These are phyloP conservation scores for Maudiozyma serrabonitensis DNA, from an alignment of 805 yeast species.

Conservation along the genomic window DNA sequence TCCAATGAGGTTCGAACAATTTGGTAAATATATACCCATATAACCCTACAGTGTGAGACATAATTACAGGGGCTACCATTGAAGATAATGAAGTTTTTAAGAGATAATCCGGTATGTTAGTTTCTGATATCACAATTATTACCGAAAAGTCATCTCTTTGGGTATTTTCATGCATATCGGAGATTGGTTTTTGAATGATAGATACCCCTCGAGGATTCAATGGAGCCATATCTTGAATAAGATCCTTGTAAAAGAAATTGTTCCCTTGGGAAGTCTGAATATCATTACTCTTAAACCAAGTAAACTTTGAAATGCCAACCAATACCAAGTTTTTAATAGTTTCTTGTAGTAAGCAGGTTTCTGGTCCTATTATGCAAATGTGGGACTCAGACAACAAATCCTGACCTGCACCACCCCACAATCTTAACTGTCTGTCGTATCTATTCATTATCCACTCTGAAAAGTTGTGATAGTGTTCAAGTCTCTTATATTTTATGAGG, in stretches of 20 bases:
- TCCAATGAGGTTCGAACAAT: slow-evolving; percentile 45
- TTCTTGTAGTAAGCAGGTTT: slow-evolving; percentile 54
- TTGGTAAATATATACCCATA: slow-evolving; percentile 51
- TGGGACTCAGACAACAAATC: slow-evolving; percentile 43
- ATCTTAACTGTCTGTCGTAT: slow-evolving; percentile 79
- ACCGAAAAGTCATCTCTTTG: slow-evolving; percentile 20
- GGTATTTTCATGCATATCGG: background rate
- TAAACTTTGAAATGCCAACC: slow-evolving; percentile 50
- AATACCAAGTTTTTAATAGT: slow-evolving; percentile 66
- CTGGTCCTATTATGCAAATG: slow-evolving; percentile 53
- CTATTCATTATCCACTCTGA: slow-evolving; percentile 29
- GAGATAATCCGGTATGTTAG: background rate
- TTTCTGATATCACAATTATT: background rate
- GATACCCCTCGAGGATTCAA: slow-evolving; percentile 1
- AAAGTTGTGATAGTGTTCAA: too few relatives aligned
- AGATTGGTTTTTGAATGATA: background rate
- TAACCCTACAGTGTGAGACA: slow-evolving; percentile 48
- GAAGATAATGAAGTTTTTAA: background rate
- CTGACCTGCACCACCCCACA: slow-evolving; percentile 84
- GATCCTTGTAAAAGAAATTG: slow-evolving; percentile 3
- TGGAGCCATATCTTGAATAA: background rate
- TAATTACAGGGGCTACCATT: slow-evolving; percentile 44
- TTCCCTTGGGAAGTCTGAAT: background rate
- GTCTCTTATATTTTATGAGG: too few relatives aligned
- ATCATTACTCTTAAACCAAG: slow-evolving; percentile 35